These are phyloP conservation scores for Athelia psychrophila DNA, from an alignment of 1,284 basidiomycete genomes.

Conservation along the genomic window DNA sequence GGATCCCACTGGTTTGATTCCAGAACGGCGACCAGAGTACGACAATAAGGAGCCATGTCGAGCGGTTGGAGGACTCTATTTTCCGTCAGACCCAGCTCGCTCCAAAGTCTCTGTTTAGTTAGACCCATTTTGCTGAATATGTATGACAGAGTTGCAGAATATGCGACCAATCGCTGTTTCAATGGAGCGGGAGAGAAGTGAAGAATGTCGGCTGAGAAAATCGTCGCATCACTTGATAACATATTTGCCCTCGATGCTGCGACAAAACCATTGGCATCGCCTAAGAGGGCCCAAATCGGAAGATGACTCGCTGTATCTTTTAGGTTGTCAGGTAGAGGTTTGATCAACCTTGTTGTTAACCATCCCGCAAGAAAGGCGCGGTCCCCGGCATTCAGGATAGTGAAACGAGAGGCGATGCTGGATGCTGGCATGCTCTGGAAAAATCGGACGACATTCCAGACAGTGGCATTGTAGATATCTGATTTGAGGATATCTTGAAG, in stretches of 20 bases:
- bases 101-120: conserved; percentile 13
- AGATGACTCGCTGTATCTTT: conserved; percentile 19
- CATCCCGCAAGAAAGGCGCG: conserved; percentile 24
- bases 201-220: conserved; percentile 4
- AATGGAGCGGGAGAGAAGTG: conserved; percentile 28
- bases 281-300: conserved; percentile 30
- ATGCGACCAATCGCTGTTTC: conserved; percentile 10
- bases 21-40: conserved; percentile 8
- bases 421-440: background rate
- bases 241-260: conserved; percentile 22
- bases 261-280: conserved; percentile 17
- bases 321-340: conserved; percentile 16
- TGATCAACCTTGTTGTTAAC: conserved; percentile 17
- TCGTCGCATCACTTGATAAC: conserved; percentile 23
- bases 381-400: background rate
- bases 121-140: conserved; percentile 9
- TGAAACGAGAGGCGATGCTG: conserved; percentile 12
- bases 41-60: conserved; percentile 10
- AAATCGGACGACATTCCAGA: background rate
- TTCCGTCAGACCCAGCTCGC: conserved; percentile 14
- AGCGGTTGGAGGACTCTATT: conserved; percentile 10
- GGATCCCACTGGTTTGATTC: conserved; percentile 6
- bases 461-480: background rate
- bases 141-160: conserved; percentile 13
- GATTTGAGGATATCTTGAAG: background rate